Percentiles rank a stretch among this genome's conserved stretches.
Conservation (phyloP, 768 basidiomycete genomes). For the Phlebiopsis flavidoalba region DNA sequence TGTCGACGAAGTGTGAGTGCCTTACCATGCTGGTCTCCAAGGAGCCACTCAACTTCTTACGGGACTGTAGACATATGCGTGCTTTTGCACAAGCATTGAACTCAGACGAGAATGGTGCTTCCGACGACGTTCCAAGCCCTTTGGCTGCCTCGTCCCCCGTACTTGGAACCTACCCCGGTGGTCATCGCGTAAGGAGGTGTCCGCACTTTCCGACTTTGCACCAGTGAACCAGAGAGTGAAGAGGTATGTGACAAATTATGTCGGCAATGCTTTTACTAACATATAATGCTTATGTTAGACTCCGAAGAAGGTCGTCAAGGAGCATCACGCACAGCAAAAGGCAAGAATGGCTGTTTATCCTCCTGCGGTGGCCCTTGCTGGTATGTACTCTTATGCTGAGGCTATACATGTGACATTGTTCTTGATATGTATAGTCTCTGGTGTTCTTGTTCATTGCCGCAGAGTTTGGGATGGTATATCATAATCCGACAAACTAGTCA, state of each 20-base stretch:
- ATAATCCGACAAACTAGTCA: slow-evolving; percentile 88
- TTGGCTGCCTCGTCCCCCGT: slow-evolving; percentile 5
- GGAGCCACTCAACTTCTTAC: not conserved
- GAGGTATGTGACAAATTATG: slow-evolving; percentile 39
- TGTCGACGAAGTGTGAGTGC: slow-evolving; percentile 60
- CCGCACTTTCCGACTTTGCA: slow-evolving; percentile 83
- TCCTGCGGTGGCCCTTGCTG: slow-evolving; percentile 84
- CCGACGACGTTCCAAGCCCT: slow-evolving; percentile 10
- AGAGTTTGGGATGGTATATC: slow-evolving; percentile 85
- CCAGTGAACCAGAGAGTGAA: slow-evolving; percentile 84
- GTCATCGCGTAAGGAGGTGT: slow-evolving; percentile 64
- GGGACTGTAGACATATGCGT: slow-evolving; percentile 44
- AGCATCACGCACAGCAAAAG: slow-evolving; percentile 32
- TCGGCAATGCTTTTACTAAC: too few relatives aligned
- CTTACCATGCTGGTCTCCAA: not conserved
- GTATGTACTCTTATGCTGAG: slow-evolving; percentile 35
- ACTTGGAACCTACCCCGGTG: slow-evolving; percentile 15
- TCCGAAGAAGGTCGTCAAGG: slow-evolving; percentile 30
- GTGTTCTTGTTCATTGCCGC: slow-evolving; percentile 79
- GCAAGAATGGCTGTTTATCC: slow-evolving; percentile 71
- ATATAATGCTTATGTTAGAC: slow-evolving; percentile 14
- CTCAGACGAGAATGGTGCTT: slow-evolving; percentile 14
- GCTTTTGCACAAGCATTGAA: slow-evolving; percentile 74
- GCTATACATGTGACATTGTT: not conserved
- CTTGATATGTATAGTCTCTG: slow-evolving; percentile 47